A percentile compares a stretch with the other conserved stretches of the same genome.
Evolutionary conservation across 1,139 yeast genomes (phyloP).

Genomic region (Chernovozyma aurita): DNA sequence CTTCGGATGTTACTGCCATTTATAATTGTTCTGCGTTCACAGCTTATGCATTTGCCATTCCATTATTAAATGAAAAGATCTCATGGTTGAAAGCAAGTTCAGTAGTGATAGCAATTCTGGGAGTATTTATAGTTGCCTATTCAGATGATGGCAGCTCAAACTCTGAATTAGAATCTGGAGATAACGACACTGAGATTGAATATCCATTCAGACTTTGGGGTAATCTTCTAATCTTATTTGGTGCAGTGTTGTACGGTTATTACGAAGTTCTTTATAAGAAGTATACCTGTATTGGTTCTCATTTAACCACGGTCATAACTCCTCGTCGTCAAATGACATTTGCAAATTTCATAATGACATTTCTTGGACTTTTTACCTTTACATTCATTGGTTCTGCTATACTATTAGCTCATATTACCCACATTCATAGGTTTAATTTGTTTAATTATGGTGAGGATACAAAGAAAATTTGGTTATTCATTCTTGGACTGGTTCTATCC

Average conservation of each 20-base stretch:
- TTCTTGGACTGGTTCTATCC: constrained; percentile 49
- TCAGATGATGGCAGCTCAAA: constrained; percentile 40
- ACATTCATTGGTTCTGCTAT: constrained; percentile 46
- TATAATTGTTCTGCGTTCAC: constrained; percentile 88
- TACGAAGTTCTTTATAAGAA: constrained; percentile 83
- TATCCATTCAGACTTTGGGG: constrained; percentile 69
- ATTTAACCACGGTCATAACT: constrained; percentile 38
- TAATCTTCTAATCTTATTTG: constrained; percentile 64
- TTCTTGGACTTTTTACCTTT: constrained; percentile 59
- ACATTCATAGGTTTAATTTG: constrained; percentile 55
- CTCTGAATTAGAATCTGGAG: constrained; percentile 7
- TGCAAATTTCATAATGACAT: constrained; percentile 45
- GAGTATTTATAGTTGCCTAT: constrained; percentile 79
- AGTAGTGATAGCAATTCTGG: constrained; percentile 67
- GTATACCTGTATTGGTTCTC: constrained; percentile 68
- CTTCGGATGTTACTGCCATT: constrained; percentile 85
- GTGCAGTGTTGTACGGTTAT: constrained; percentile 81
- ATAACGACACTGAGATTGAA: constrained; percentile 8
- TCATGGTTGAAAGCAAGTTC: constrained; percentile 62
- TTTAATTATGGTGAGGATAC: constrained; percentile 43
- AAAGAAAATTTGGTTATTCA: constrained; percentile 37
- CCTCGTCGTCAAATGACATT: constrained; percentile 47
- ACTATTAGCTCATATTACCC: constrained; percentile 48
- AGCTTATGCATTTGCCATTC: constrained; percentile 81
- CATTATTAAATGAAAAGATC: constrained; percentile 62